Conservation (phyloP, 2,329 filamentous ascomycete genomes). For the Fusarium heterosporum region DNA sequence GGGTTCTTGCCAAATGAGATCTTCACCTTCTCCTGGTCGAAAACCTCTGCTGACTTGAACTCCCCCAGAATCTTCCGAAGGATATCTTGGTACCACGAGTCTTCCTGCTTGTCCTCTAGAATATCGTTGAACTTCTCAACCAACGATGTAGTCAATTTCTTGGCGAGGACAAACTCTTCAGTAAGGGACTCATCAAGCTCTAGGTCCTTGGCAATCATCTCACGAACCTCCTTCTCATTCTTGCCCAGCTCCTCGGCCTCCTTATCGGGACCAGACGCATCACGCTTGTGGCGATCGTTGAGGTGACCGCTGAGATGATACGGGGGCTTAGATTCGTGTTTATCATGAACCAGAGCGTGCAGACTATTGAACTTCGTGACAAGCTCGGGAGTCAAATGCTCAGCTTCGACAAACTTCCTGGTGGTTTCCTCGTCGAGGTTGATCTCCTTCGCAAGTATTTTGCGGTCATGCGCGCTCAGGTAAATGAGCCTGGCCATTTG, state of each 20-base stretch:
- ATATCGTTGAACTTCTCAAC: neutral
- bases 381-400: neutral
- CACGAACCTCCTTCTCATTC: neutral
- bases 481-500: slow-evolving; percentile 3
- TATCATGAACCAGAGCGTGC: neutral
- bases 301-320: neutral
- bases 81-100: neutral
- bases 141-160: neutral
- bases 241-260: neutral
- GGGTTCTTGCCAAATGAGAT: neutral
- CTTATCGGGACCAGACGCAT: neutral
- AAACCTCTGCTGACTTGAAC: neutral
- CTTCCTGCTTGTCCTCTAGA: neutral
- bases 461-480: neutral
- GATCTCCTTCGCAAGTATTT: neutral
- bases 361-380: slow-evolving; percentile 12
- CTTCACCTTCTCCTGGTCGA: neutral
- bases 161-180: neutral
- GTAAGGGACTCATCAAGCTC: neutral
- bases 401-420: slow-evolving; percentile 7
- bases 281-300: neutral
- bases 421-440: slow-evolving; percentile 2
- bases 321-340: neutral
- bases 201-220: neutral
- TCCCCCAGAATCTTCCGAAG: neutral